Evolutionary conservation across 1,284 basidiomycete species (phyloP), one percentile per base, ranked within the genome.

Genomic region (Apiotrichum sp.): DNA sequence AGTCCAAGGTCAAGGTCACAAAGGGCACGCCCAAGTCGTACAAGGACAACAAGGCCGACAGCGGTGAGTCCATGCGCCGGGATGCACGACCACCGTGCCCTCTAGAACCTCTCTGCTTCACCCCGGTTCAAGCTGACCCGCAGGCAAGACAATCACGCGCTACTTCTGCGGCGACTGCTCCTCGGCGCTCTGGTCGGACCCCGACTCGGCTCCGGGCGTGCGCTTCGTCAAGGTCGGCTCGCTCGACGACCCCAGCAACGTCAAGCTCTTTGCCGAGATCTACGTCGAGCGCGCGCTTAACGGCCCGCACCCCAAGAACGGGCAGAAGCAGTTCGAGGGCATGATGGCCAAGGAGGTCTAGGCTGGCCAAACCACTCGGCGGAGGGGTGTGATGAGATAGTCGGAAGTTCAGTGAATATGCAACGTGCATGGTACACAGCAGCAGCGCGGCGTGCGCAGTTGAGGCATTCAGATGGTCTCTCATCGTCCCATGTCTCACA

Each of bases 141-240:
- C 62, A 29, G 67, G 68, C 32, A 59, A 60, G 29, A 43, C 59
- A 10, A 62, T 65, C 14, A 56, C 45, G 2, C 56, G 67, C 31
- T 46, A 62, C 51, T 69, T 69, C 50, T 69, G 67, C 52, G 63
- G 57, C 3, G 53, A 56, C 40, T 69, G 67, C 53, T 62, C 62
- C 31, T 63, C 62, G 55, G 51, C 50, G 10, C 54, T 59, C 29
- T 59, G 38, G 40, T 59, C 58, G 1, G 54, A 59, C 58, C 58
- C 58, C 22, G 54, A 56, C 16, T 47, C 47, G 31, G 36, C 47
- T 11, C 58, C 58, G n/a, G 58, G 58, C 35, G 51, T 50, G 3
- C 54, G 54, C 44, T 59, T 59, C 51, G 33, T 59, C 54, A 59
- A 59, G 54, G 53, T 14, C 35, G 55, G 55, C 29, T n/a, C 36